A percentile compares a stretch with the other conserved stretches of the same genome.
Conservation (phyloP, 306 rosid genomes). For the Acacia crassicarpa region DNA sequence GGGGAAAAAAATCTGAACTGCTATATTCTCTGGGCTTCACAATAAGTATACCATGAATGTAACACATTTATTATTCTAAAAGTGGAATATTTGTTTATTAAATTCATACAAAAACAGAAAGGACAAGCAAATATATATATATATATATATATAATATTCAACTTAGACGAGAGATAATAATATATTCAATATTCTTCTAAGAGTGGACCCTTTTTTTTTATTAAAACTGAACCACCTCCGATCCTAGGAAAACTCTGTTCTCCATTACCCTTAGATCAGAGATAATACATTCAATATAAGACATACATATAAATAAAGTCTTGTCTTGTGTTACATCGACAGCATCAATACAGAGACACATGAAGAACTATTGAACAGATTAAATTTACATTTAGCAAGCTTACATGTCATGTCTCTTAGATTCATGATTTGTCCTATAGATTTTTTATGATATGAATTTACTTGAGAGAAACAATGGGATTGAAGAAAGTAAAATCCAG, state of each 20-base stretch:
- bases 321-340: background rate
- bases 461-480: background rate
- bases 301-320: background rate
- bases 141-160: background rate
- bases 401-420: too few species aligned
- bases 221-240: background rate
- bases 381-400: background rate
- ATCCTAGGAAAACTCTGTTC: background rate
- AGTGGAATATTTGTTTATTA: background rate
- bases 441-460: background rate
- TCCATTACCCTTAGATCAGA: background rate
- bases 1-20: too few species aligned
- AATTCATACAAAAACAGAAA: background rate
- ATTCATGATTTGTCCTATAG: background rate
- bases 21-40: too few species aligned
- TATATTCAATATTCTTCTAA: too few species aligned
- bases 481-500: background rate
- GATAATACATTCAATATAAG: background rate
- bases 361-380: background rate
- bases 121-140: background rate
- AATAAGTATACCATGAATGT: too few species aligned
- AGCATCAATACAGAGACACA: background rate
- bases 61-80: background rate
- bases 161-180: background rate
- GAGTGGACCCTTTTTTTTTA: too few species aligned